Evolutionary conservation across 768 basidiomycete genomes (phyloP), one percentile per base, ranked within the genome.

Genomic region (Aureoboletus auriporus): DNA sequence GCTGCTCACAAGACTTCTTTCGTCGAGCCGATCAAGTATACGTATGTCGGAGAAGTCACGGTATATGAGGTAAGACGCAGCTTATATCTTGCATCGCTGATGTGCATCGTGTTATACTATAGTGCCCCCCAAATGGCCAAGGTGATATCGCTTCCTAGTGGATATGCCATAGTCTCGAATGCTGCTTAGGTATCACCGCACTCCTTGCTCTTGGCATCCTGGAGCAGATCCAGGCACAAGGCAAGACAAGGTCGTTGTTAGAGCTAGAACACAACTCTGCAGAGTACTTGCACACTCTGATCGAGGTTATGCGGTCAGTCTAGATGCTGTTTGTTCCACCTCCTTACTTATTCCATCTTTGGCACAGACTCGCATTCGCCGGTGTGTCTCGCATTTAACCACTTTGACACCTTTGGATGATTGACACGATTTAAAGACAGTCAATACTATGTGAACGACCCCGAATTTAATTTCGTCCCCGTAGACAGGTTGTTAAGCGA

Each of bases 61-160:
- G 74, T 98, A 0, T 92, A 92, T 65, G 95, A 99, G 79, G 93
- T 89, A 57, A 51, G 73, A 23, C n/a, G 7, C 14, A 31, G 9
- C 14, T 23, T 16, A 12, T 4, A 23, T 23, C 20, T 23, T 23
- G 20, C 17, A 3, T 38, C 44, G 9, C 40, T 44, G 38, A 28
- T 26, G 10, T 28, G 7, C 39, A 51, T 27, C 14, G 17, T 43
- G 17, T 29, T 5, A 16, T 45, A 35, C 13, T 39, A 6, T 38
- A 92, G 91, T 95, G 93, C 59, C 95, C 94, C 8, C 95, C 95
- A 0, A 98, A 96, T 64, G 93, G 95, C 8, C 94, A 97, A 79
- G 95, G 94, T 61, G 11, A 51, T 44, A 38, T 38, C 17, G 11
- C 26, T 39, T 46, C 37, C n/a, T n/a, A 17, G 36, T 44, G 10